Evolutionary conservation across 768 basidiomycete species (phyloP), one percentile per base, ranked within the genome.

Genomic region (Leccinum disarticulatum): DNA sequence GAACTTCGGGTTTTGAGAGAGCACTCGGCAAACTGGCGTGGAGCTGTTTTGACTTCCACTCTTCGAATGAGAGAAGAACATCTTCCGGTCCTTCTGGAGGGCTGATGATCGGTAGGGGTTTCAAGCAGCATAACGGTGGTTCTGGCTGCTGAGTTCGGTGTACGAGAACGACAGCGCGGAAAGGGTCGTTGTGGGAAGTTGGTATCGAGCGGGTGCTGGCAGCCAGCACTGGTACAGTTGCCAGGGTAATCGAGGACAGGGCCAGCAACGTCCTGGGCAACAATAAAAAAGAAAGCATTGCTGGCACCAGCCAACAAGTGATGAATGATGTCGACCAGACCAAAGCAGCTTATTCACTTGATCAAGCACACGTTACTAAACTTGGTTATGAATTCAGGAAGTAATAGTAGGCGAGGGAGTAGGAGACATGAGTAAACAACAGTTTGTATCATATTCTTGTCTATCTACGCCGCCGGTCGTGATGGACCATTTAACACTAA

Each of bases 11-110:
- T 30, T 49, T 61, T 7, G 54, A 9, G 41, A 70, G 70, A n/a
- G 68, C 70, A 65, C 25, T 64, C 53, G 71, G 70, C 22, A 72
- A 68, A n/a, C 72, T 68, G 13, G 67, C 70, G 61, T 83, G 78
- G 51, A 77, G 67, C 58, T 87, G 87, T 64, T 83, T 90, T 33
- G 83, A 83, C 68, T 92, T 92, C 92, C 92, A 95, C 64, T 93
- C 92, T 66, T 93, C 89, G 67, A 95, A 95, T 0, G 90, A 90
- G 22, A 92, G 81, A 22, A 93, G 74, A 6, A 87, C 73, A 55
- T 87, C 84, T 54, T 86, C 86, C 5, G 80, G 74, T 7, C 77
- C 75, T 47, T 84, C 81, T 41, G 76, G 70, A 3, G 82, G 70
- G 48, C 74, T 72, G 4, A 56, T 33, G 11, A 58, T 74, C 15